Percentiles rank a stretch among this genome's conserved stretches.
phyloP scores from a whole-genome alignment of 495 filamentous ascomycete genomes.

The Penicillium cosmopolitanum region DNA sequence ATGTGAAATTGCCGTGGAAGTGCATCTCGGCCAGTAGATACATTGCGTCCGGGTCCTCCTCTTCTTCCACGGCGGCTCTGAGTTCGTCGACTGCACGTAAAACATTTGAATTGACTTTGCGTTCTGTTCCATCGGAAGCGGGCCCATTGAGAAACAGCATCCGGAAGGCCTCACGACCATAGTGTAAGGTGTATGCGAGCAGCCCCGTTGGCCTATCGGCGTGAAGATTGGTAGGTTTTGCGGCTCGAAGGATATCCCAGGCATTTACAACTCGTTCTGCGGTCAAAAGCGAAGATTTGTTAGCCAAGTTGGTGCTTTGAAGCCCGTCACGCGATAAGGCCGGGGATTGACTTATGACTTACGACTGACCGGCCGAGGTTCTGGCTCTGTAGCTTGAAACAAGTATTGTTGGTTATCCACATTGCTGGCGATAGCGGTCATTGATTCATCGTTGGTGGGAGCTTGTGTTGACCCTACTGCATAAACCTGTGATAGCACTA shows the following conservation, averaged over 20 bases:
- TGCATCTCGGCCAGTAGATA: constrained; percentile 93
- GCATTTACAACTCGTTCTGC: constrained; percentile 44
- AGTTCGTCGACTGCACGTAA: constrained; percentile 69
- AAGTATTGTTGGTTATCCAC: constrained; percentile 18
- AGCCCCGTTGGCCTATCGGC: constrained; percentile 49
- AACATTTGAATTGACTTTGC: constrained; percentile 38
- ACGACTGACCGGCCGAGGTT: constrained; percentile 38
- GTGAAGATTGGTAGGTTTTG: constrained; percentile 31
- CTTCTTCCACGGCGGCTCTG: constrained; percentile 70
- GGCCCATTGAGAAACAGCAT: constrained; percentile 57
- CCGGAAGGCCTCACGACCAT: constrained; percentile 50
- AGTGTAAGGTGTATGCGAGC: constrained; percentile 50
- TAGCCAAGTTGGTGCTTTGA: constrained; percentile 8
- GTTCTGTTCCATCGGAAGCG: constrained; percentile 24
- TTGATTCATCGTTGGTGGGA: constrained; percentile 22
- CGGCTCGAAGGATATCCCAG: constrained; percentile 36
- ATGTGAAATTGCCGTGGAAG: constrained; percentile 92
- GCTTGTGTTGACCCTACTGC: constrained; percentile 35
- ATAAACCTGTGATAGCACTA: constrained; percentile 43
- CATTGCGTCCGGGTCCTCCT: constrained; percentile 80
- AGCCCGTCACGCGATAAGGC: constrained; percentile 10
- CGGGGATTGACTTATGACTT: constrained; percentile 29
- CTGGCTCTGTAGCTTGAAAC: constrained; percentile 23
- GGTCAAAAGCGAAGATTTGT: not conserved
- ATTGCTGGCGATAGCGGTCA: constrained; percentile 25